phyloP scores from a whole-genome alignment of 2,329 filamentous ascomycete species.

The Hymenoscyphus infarciens region DNA sequence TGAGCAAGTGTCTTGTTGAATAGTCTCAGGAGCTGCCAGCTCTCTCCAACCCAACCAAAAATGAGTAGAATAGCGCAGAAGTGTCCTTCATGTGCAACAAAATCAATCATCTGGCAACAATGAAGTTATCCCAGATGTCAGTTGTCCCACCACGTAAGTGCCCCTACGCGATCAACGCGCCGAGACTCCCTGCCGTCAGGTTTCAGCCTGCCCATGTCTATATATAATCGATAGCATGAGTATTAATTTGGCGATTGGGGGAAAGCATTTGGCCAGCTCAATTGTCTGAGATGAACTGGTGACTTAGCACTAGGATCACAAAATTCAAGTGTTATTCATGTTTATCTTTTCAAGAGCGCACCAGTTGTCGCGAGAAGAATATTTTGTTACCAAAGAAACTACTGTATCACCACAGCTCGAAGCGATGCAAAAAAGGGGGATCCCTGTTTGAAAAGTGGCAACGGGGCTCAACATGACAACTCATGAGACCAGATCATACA shows the following conservation, averaged over 20 bases:
- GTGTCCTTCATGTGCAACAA: neutral
- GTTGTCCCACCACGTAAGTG: neutral
- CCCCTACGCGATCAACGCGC: conserved; percentile 2
- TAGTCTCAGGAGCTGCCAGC: neutral
- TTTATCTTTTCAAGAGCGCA: neutral
- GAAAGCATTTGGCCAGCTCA: neutral
- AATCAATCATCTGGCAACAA: neutral
- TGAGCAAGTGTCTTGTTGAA: neutral
- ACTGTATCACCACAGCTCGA: neutral
- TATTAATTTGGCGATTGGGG: neutral
- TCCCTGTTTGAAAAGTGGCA: conserved; percentile 1
- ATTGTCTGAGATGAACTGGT: neutral
- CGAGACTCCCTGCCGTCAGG: neutral
- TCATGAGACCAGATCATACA: neutral
- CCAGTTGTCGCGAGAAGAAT: neutral
- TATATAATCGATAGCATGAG: neutral
- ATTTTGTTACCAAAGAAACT: neutral
- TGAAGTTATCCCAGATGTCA: neutral
- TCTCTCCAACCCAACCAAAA: neutral
- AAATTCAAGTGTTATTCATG: neutral
- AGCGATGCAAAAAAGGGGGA: neutral
- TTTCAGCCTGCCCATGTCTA: conserved; percentile 2
- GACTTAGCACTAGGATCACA: neutral
- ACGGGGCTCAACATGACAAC: neutral
- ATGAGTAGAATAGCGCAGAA: neutral